phyloP scores from a whole-genome alignment of 2,329 filamentous ascomycete species.

The Penicillium sp. region DNA sequence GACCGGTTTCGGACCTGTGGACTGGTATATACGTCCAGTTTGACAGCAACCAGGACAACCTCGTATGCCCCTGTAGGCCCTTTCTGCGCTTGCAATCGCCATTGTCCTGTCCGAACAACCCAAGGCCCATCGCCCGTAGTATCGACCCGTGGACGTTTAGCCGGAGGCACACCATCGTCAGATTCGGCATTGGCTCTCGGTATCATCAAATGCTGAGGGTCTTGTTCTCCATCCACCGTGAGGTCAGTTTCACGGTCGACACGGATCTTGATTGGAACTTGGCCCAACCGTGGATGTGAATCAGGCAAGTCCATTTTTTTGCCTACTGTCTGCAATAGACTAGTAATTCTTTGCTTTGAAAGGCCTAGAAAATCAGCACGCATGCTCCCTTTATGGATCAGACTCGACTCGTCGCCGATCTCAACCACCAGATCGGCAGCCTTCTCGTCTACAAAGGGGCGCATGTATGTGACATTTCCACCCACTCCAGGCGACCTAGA shows the following conservation, averaged over 20 bases:
- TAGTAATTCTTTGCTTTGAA: slow-evolving; percentile 66
- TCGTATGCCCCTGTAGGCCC: slow-evolving; percentile 54
- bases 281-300: slow-evolving; percentile 59
- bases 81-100: slow-evolving; percentile 66
- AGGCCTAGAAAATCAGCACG: slow-evolving; percentile 71
- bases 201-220: slow-evolving; percentile 23
- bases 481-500: slow-evolving; percentile 18
- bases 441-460: slow-evolving; percentile 78
- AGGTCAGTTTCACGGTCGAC: slow-evolving; percentile 54
- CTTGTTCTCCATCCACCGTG: slow-evolving; percentile 40
- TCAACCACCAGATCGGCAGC: slow-evolving; percentile 75
- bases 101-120: slow-evolving; percentile 68
- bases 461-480: slow-evolving; percentile 72
- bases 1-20: slow-evolving; percentile 65
- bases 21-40: slow-evolving; percentile 67
- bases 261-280: slow-evolving; percentile 63
- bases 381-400: slow-evolving; percentile 54
- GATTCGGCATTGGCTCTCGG: slow-evolving; percentile 36
- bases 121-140: slow-evolving; percentile 47
- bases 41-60: slow-evolving; percentile 71
- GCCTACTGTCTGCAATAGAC: slow-evolving; percentile 75
- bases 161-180: slow-evolving; percentile 14
- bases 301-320: slow-evolving; percentile 71
- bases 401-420: slow-evolving; percentile 66
- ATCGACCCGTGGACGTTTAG: slow-evolving; percentile 48